These are phyloP conservation scores for Cercophora sp. DNA, from an alignment of 495 filamentous ascomycete genomes.

Conservation along the genomic window DNA sequence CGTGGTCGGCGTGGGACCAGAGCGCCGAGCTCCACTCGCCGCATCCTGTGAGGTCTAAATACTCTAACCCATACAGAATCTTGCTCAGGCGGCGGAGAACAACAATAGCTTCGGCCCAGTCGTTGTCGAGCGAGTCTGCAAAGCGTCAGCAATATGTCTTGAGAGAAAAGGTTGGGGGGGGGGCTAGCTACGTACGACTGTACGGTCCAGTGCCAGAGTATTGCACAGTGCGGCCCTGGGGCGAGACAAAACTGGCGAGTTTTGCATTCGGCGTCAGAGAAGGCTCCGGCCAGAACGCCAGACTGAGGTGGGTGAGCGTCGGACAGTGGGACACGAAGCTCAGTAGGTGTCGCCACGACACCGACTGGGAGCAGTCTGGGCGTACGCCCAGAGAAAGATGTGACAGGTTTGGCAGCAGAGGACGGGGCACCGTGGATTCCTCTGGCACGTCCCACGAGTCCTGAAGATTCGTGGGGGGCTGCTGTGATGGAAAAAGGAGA, in stretches of 20 bases:
- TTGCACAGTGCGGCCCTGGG: slow-evolving; percentile 37
- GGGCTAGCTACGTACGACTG: slow-evolving; percentile 32
- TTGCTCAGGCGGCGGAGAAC: slow-evolving; percentile 66
- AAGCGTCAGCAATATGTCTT: not conserved
- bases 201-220: slow-evolving; percentile 65
- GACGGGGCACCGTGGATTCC: slow-evolving; percentile 22
- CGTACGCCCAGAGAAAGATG: slow-evolving; percentile 54
- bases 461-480: slow-evolving; percentile 9
- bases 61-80: slow-evolving; percentile 66
- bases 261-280: slow-evolving; percentile 61
- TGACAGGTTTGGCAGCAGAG: slow-evolving; percentile 46
- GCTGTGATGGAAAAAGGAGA: slow-evolving; percentile 38
- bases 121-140: slow-evolving; percentile 52
- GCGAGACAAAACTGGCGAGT: slow-evolving; percentile 43
- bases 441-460: slow-evolving; percentile 42
- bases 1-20: slow-evolving; percentile 27
- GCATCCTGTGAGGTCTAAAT: slow-evolving; percentile 79
- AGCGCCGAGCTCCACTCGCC: slow-evolving; percentile 64
- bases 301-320: slow-evolving; percentile 68
- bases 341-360: slow-evolving; percentile 67
- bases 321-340: slow-evolving; percentile 56
- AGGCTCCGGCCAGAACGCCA: slow-evolving; percentile 79
- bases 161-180: not conserved
- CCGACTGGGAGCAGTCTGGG: slow-evolving; percentile 18
- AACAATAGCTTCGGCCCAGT: slow-evolving; percentile 66